Base-by-base conservation (phyloP, 208 protist genomes). In the Leishmania turanica region DNA sequence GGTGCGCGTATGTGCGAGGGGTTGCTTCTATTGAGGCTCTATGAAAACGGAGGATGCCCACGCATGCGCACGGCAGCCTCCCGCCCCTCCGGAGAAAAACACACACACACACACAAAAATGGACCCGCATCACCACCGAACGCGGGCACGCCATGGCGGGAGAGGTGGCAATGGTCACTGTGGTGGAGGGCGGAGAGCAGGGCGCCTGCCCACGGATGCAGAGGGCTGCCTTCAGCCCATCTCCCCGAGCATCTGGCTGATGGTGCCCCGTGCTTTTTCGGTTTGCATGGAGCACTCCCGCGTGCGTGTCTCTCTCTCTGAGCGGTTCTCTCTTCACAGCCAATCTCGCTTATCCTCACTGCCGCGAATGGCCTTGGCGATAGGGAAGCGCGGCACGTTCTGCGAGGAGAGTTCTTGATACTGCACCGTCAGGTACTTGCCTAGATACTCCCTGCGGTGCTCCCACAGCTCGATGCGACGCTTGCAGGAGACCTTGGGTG, bases 381-480 rank as follows among this genome's bases (percentile, higher is more conserved):
- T 84, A 1, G 95, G 95, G 68, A 98, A 98, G 79, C 95, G 95
- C 40, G 95, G 95, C 53, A 98, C 92, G 79, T 96, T 93, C 71
- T 96, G 91, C 42, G 90, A 89, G 34, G 92, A 95, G 9, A 97
- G 90, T 78, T 97, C 90, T 73, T 97, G 93, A 72, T 96, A 98
- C 86, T 96, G 93, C 71, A 98, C 90, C 37, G 95, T 98, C 51
- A 96, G 66, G 68, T 90, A 96, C 85, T 93, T 92, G 13, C 93
- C 92, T 13, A 96, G 85, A 76, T 89, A 88, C 58, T 91, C 60
- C 49, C 91, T 80, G 7, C 93, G 88, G 75, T 90, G 47, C 17
- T 51, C 77, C 94, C 95, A 98, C 77, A 97, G 65, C 54, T 86
- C 81, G 27, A 90, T 27, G 45, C 95, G 91, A 3, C 85, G 87